A percentile compares a stretch with the other conserved stretches of the same genome.
These are phyloP conservation scores for Prillingera fragicola DNA, from an alignment of 1,284 basidiomycete species.

Conservation along the genomic window DNA sequence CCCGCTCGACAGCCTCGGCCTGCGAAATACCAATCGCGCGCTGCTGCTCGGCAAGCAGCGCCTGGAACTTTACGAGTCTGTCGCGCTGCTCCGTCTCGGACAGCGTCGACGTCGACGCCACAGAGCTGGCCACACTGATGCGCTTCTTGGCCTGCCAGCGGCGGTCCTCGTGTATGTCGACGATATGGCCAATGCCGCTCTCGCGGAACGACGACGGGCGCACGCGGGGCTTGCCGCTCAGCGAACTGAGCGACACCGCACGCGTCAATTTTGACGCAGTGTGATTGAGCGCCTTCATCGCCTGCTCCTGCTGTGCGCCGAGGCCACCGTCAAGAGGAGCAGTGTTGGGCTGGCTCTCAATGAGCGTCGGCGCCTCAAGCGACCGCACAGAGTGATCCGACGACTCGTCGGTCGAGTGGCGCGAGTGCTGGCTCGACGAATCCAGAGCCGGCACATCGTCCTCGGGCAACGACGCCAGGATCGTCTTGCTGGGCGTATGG, in stretches of 20 bases:
- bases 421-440: not conserved
- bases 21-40: slow-evolving; percentile 24
- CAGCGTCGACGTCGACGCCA: not conserved
- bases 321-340: not conserved
- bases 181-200: not conserved
- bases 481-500: slow-evolving; percentile 4
- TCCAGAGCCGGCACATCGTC: not conserved
- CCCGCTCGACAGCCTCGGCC: slow-evolving; percentile 23
- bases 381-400: not conserved
- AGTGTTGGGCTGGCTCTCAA: not conserved
- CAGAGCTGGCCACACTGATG: no score
- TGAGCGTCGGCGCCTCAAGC: not conserved
- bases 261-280: slow-evolving; percentile 14
- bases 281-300: slow-evolving; percentile 1
- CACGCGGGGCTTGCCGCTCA: not conserved
- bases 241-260: slow-evolving; percentile 9
- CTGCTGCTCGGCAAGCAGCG: slow-evolving; percentile 34
- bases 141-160: not conserved
- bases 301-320: slow-evolving; percentile 7
- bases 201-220: not conserved
- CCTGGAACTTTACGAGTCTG: slow-evolving; percentile 34
- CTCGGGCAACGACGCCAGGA: slow-evolving; percentile 13
- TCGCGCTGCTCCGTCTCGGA: slow-evolving; percentile 21
- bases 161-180: not conserved
- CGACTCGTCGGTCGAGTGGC: slow-evolving; percentile 6